phyloP scores from a whole-genome alignment of 176 grass and related monocot species.

The Oryza officinalis region DNA sequence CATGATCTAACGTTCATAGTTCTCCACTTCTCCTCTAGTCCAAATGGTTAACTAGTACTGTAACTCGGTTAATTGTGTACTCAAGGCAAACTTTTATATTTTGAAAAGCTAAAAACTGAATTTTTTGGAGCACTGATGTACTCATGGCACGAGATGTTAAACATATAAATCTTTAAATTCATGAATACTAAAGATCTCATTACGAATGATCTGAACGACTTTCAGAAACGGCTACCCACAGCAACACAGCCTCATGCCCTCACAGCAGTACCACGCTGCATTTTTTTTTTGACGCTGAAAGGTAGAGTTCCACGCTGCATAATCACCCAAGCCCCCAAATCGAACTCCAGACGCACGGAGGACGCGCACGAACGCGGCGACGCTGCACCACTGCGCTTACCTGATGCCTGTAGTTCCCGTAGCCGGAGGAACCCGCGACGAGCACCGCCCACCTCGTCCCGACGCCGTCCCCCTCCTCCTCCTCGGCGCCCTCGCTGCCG shows the following conservation, averaged over 20 bases:
- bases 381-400: slow-evolving; percentile 15
- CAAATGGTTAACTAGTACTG: background rate
- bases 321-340: background rate
- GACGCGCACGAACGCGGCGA: background rate
- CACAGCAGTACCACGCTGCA: background rate
- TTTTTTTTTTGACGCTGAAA: no score
- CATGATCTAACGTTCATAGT: background rate
- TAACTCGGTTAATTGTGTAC: background rate
- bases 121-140: background rate
- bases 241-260: background rate
- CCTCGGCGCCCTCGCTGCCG: background rate
- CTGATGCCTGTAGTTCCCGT: slow-evolving; percentile 91
- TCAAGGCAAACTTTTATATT: background rate
- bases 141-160: background rate
- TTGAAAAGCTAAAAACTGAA: background rate
- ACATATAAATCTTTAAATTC: background rate
- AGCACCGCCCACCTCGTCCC: slow-evolving; percentile 95
- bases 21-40: background rate
- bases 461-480: slow-evolving; percentile 29
- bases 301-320: background rate
- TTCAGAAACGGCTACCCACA: background rate
- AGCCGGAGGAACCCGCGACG: slow-evolving; percentile 84
- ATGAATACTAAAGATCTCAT: background rate
- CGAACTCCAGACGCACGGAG: background rate
- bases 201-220: background rate